These are phyloP conservation scores for Xylariaceae sp. DNA, from an alignment of 2,329 filamentous ascomycete genomes.

Conservation along the genomic window DNA sequence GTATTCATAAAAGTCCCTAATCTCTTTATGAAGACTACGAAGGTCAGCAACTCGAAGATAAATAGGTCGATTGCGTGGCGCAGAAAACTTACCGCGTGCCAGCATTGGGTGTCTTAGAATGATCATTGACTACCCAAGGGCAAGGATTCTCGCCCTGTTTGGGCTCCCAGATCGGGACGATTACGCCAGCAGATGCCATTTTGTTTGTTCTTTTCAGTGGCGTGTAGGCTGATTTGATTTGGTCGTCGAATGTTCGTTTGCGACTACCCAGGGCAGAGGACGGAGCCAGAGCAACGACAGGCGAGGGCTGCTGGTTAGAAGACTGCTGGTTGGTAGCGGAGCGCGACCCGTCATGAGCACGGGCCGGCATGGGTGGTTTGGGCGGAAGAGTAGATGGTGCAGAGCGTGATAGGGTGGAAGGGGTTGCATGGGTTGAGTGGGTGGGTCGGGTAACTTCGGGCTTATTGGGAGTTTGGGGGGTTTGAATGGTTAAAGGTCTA, in stretches of 20 bases:
- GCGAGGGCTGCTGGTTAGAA: conserved; percentile 10
- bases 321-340: conserved; percentile 8
- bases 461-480: no score
- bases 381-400: conserved; percentile 13
- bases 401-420: conserved; percentile 28
- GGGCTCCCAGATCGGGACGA: conserved; percentile 49
- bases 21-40: conserved; percentile 76
- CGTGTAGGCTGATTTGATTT: conserved; percentile 55
- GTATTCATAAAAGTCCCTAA: conserved; percentile 82
- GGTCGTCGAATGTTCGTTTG: conserved; percentile 70
- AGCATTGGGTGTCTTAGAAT: conserved; percentile 48
- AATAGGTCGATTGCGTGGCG: neutral
- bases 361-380: conserved; percentile 15
- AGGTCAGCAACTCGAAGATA: conserved; percentile 8
- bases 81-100: conserved; percentile 48
- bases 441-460: no score
- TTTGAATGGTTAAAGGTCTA: neutral
- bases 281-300: conserved; percentile 34
- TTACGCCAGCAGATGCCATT: conserved; percentile 44
- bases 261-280: conserved; percentile 53
- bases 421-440: conserved; percentile 15
- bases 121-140: conserved; percentile 60
- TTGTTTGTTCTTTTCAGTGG: conserved; percentile 47
- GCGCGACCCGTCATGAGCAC: neutral
- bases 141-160: conserved; percentile 38